Base-by-base conservation (phyloP, 2,329 filamentous ascomycete genomes). In the Aspergillus sp. region DNA sequence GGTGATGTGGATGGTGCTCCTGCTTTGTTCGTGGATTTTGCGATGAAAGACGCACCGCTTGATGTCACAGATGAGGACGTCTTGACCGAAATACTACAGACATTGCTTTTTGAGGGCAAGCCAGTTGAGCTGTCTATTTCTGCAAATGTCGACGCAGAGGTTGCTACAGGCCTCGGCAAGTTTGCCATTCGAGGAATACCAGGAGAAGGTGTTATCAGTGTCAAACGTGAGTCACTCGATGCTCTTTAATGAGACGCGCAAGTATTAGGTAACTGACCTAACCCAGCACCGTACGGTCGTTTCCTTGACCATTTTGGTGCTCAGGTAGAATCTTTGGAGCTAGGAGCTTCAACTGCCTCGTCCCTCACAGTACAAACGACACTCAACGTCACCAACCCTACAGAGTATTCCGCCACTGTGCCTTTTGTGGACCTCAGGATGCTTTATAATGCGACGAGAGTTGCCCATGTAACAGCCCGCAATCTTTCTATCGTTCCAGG, bases 311-410 rank as follows among this genome's bases (percentile, higher is more conserved):
- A 76, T 69, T 54, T 85, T 33, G 72, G 75, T 36, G 89, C 90
- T 14, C 81, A 85, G 61, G 76, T 96, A 52, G 84, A 84, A 51
- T 84, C 87, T 55, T 73, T 97, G 33, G 80, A 81, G 58, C 83
- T 97, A 51, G 66, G 88, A 38, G 83, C 88, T 51, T 95, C 91
- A 0, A 86, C 87, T 1, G 75, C 81, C 33, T 83, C 84, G 2
- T 88, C 88, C 3, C 77, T 96, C 44, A 83, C 81, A 17, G 74
- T 97, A 33, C 79, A 85, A 63, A 88, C 89, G 13, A 73, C 78
- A 36, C 79, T 95, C 63, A 95, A 94, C 66, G 80, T 96, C 54
- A 95, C 89, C 3, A 99, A 99, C 65, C 92, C 93, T 1, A 95
- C 92, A 0, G 81, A 86, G 3, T 96, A 97, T 69, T 86, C 89